phyloP scores from a whole-genome alignment of 1,139 yeast species.

The Protomyces arabidopsidicola region DNA sequence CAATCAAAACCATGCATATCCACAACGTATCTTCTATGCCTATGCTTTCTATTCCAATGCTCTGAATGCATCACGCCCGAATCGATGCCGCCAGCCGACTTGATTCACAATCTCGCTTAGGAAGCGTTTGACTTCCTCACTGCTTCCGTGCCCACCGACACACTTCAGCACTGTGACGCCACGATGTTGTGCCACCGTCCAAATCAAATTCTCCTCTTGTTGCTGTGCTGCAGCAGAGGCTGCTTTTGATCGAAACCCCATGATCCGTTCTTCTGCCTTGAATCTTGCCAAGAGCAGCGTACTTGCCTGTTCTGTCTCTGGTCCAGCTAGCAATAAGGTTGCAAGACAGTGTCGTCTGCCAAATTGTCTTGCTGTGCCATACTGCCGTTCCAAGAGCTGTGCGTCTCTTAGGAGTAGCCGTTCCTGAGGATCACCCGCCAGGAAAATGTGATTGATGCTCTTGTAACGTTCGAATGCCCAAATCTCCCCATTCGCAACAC shows the following conservation, averaged over 20 bases:
- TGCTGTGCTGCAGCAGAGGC: neutral
- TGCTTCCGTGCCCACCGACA: neutral
- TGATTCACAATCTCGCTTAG: neutral
- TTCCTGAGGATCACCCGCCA: neutral
- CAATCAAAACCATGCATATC: neutral
- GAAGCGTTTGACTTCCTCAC: slow-evolving; percentile 19
- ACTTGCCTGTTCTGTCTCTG: slow-evolving; percentile 1
- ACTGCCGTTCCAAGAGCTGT: slow-evolving; percentile 8
- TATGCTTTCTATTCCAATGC: slow-evolving; percentile 11
- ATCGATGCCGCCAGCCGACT: slow-evolving; percentile 8
- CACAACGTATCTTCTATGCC: too few species aligned
- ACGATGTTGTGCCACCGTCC: slow-evolving; percentile 24
- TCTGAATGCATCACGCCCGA: slow-evolving; percentile 19
- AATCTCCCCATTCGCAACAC: slow-evolving; percentile 23
- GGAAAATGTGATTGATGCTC: slow-evolving; percentile 15
- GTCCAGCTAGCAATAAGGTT: slow-evolving; percentile 12
- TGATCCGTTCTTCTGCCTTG: slow-evolving; percentile 17
- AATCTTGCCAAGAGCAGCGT: neutral
- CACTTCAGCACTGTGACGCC: slow-evolving; percentile 14
- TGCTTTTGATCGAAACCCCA: slow-evolving; percentile 1
- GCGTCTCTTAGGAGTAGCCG: slow-evolving; percentile 1
- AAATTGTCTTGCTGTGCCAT: neutral
- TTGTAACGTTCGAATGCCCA: slow-evolving; percentile 19
- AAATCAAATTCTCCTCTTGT: neutral
- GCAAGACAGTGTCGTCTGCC: slow-evolving; percentile 8